Evolutionary conservation across 164 flowering plant genomes (phyloP).

Genomic region (Aristolochia fimbriata): DNA sequence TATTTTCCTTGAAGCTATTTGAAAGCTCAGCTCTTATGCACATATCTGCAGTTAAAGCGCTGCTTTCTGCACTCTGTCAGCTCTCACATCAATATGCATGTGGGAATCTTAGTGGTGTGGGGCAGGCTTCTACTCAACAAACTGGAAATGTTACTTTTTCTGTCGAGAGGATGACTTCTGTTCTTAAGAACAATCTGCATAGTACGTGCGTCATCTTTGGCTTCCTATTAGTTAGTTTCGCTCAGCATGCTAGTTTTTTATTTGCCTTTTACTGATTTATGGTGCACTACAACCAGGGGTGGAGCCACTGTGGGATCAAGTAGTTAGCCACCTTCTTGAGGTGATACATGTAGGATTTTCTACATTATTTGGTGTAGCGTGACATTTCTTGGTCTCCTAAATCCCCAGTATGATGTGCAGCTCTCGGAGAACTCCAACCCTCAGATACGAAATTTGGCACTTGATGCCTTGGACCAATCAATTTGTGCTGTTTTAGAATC

Average conservation of each 20-base stretch:
- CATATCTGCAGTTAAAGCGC: constrained; percentile 85
- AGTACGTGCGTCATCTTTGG: constrained; percentile 39
- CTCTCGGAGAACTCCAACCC: constrained; percentile 71
- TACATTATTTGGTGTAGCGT: neutral
- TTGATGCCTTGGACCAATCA: constrained; percentile 87
- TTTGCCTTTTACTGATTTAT: constrained; percentile 4
- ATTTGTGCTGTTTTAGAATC: constrained; percentile 89
- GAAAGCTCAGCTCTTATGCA: constrained; percentile 97
- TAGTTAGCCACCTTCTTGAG: constrained; percentile 87
- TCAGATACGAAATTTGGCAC: constrained; percentile 65
- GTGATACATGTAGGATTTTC: constrained; percentile 27
- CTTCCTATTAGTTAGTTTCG: neutral
- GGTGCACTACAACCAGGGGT: constrained; percentile 45
- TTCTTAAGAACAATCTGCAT: constrained; percentile 84
- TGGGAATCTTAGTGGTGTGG: constrained; percentile 39
- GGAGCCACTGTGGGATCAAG: constrained; percentile 89
- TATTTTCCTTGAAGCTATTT: constrained; percentile 50
- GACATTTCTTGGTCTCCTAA: neutral
- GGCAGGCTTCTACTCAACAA: constrained; percentile 56
- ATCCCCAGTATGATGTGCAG: constrained; percentile 35
- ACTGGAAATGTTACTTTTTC: constrained; percentile 77
- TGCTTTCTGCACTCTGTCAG: constrained; percentile 70
- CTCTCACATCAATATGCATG: constrained; percentile 57
- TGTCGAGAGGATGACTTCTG: constrained; percentile 81
- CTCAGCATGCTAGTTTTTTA: neutral